Conservation (phyloP, 2,329 filamentous ascomycete genomes). For the Fusarium tjaetaba region DNA sequence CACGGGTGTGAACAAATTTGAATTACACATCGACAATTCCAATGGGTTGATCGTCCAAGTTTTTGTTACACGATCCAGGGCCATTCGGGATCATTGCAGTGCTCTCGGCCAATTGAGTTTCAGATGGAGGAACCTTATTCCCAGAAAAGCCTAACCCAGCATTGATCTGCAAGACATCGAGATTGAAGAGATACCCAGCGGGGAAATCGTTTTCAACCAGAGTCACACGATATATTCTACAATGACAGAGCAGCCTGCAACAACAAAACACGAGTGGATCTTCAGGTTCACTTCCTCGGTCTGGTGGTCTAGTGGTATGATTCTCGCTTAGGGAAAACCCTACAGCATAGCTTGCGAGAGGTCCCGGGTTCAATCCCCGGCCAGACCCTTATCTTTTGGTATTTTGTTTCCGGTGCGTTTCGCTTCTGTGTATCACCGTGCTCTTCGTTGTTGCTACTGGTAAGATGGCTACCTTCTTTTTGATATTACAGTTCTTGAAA, state of each 20-base stretch:
- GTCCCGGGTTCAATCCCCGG: slow-evolving; percentile 60
- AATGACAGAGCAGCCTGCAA: background rate
- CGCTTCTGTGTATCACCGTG: background rate
- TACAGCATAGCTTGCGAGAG: slow-evolving; percentile 53
- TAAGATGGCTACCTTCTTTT: background rate
- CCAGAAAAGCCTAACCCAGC: background rate
- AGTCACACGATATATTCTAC: background rate
- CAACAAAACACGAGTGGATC: slow-evolving; percentile 19
- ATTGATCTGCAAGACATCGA: slow-evolving; percentile 18
- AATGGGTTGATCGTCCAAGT: background rate
- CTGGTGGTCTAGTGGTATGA: slow-evolving; percentile 75
- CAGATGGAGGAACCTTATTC: background rate
- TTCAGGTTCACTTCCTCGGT: slow-evolving; percentile 41
- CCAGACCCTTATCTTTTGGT: slow-evolving; percentile 51
- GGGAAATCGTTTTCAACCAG: background rate
- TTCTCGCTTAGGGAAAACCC: slow-evolving; percentile 72
- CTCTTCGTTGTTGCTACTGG: background rate
- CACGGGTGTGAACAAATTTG: background rate
- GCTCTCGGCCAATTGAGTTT: background rate
- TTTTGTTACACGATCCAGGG: background rate
- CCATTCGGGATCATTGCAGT: background rate
- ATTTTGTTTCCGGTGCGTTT: background rate
- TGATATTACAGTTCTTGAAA: background rate
- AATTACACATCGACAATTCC: background rate
- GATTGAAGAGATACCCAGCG: background rate